Conservation (phyloP, 2,329 filamentous ascomycete genomes). For the Geosmithia putterillii region DNA sequence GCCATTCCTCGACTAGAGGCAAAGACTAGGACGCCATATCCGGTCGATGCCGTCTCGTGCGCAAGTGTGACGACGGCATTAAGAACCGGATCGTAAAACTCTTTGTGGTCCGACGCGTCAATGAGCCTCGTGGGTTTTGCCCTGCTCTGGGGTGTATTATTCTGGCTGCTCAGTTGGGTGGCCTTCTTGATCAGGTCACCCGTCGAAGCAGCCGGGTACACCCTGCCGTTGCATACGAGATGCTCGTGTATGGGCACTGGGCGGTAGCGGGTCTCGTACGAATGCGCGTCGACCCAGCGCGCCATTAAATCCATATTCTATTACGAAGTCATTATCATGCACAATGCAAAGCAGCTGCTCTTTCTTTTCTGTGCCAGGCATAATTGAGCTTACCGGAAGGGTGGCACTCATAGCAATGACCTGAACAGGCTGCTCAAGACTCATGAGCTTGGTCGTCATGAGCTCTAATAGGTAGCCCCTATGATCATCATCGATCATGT, state of each 20-base stretch:
- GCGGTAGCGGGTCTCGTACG: conserved; percentile 60
- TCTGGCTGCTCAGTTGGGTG: conserved; percentile 30
- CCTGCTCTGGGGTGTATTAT: conserved; percentile 19
- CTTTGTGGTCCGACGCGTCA: conserved; percentile 41
- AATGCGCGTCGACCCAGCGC: conserved; percentile 57
- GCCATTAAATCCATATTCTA: conserved; percentile 61
- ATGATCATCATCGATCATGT: conserved; percentile 69
- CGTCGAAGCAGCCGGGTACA: conserved; percentile 48
- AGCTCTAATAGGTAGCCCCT: conserved; percentile 66
- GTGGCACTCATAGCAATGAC: conserved; percentile 74
- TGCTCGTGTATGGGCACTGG: conserved; percentile 68
- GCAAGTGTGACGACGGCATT: conserved; percentile 62
- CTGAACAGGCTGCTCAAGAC: conserved; percentile 53
- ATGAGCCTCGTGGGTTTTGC: conserved; percentile 34
- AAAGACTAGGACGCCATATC: conserved; percentile 63
- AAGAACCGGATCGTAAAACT: conserved; percentile 50
- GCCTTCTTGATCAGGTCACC: conserved; percentile 45
- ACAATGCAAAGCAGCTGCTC: background rate
- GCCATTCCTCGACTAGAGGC: conserved; percentile 56
- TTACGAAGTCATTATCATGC: background rate
- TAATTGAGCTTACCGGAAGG: conserved; percentile 47
- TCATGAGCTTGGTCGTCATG: conserved; percentile 61
- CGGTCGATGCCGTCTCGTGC: conserved; percentile 53
- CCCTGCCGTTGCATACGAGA: conserved; percentile 56
- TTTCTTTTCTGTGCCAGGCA: background rate